Conservation (phyloP, 2,329 filamentous ascomycete genomes). For the Rasamsonia emersonii region DNA sequence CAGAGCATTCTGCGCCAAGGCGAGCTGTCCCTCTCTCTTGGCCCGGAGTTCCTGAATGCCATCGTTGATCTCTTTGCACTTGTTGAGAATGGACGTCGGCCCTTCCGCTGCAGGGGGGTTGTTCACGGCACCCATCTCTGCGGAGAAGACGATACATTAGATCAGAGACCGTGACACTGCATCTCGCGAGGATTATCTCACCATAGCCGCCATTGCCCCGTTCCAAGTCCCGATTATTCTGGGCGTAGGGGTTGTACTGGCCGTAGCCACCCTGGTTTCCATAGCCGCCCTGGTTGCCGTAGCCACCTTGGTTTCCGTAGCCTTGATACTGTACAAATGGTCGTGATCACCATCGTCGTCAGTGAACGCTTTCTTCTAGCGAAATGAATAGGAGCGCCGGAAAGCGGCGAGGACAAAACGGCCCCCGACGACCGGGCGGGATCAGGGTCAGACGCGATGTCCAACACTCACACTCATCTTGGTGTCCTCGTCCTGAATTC, state of each 20-base stretch:
- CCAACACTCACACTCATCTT: conserved; percentile 11
- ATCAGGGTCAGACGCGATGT: no score
- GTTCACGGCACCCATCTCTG: conserved; percentile 37
- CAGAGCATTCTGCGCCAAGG: conserved; percentile 60
- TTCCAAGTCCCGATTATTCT: conserved; percentile 24
- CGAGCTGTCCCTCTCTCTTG: conserved; percentile 38
- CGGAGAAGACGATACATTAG: conserved; percentile 10
- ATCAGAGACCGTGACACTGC: not conserved
- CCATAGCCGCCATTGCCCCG: conserved; percentile 30
- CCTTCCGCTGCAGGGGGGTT: conserved; percentile 36
- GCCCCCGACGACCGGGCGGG: not conserved
- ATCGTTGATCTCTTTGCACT: conserved; percentile 70
- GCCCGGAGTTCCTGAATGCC: conserved; percentile 66
- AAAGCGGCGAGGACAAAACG: conserved; percentile 1
- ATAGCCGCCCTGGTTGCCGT: no score
- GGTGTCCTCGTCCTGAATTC: not conserved
- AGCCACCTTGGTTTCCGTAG: no score
- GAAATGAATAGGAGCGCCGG: not conserved
- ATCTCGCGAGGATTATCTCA: conserved; percentile 13
- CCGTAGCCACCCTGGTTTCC: conserved; percentile 41
- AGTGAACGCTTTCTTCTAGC: not conserved
- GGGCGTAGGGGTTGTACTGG: conserved; percentile 48
- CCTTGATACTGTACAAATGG: conserved; percentile 16
- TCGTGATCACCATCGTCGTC: not conserved
- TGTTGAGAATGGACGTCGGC: conserved; percentile 72